Evolutionary conservation across 495 filamentous ascomycete genomes (phyloP).

Genomic region (Xylaria cubensis): DNA sequence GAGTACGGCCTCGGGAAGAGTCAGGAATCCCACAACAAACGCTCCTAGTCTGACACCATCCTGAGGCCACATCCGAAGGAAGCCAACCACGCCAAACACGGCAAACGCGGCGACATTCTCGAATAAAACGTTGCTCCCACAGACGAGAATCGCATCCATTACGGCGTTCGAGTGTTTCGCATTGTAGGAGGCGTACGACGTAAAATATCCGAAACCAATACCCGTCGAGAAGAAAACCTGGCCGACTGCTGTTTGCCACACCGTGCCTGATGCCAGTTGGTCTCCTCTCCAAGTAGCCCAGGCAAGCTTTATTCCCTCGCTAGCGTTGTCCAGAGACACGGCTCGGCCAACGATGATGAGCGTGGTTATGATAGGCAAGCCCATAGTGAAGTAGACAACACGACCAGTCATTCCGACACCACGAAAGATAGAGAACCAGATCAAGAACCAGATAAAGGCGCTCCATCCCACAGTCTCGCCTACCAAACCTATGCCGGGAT

Average conservation of each 20-base stretch:
- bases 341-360: constrained; percentile 48
- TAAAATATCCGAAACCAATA: constrained; percentile 32
- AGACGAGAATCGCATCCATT: constrained; percentile 49
- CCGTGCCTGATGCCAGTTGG: constrained; percentile 10
- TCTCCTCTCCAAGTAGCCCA: constrained; percentile 23
- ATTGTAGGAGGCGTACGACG: constrained; percentile 29
- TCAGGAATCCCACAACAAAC: constrained; percentile 50
- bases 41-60: constrained; percentile 43
- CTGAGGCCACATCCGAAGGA: constrained; percentile 41
- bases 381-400: constrained; percentile 54
- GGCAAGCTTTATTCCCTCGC: constrained; percentile 38
- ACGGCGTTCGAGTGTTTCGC: constrained; percentile 43
- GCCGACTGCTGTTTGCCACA: constrained; percentile 28
- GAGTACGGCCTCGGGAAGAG: constrained; percentile 46
- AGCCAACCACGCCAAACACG: constrained; percentile 51
- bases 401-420: constrained; percentile 50
- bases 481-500: constrained; percentile 45
- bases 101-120: constrained; percentile 52
- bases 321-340: constrained; percentile 44
- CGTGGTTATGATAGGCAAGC: constrained; percentile 49
- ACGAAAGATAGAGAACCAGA: constrained; percentile 36
- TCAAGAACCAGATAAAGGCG: constrained; percentile 41
- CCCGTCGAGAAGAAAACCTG: constrained; percentile 32
- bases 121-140: constrained; percentile 47
- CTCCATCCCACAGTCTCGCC: constrained; percentile 48